These are phyloP conservation scores for Aureobasidium sp. DNA, from an alignment of 2,329 filamentous ascomycete species.

Conservation along the genomic window DNA sequence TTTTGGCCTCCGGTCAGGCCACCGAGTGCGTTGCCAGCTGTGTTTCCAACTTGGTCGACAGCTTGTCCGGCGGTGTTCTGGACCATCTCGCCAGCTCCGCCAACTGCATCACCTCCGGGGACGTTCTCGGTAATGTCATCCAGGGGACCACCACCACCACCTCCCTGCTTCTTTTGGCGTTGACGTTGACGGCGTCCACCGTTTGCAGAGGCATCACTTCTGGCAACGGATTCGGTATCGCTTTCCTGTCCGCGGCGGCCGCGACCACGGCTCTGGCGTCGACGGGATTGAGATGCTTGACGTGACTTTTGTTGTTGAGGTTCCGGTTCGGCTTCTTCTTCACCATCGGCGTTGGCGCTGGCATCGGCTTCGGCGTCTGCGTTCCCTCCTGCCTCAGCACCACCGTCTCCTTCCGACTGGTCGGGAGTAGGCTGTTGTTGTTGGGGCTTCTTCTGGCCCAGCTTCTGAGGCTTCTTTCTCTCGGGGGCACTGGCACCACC, in stretches of 20 bases:
- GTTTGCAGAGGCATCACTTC: conserved; percentile 44
- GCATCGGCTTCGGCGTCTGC: conserved; percentile 24
- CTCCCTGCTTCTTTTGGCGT: conserved; percentile 40
- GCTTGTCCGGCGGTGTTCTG: conserved; percentile 44
- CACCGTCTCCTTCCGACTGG: conserved; percentile 31
- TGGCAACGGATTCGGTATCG: conserved; percentile 46
- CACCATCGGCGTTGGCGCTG: conserved; percentile 36
- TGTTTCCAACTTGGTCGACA: conserved; percentile 35
- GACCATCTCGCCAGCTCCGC: conserved; percentile 47
- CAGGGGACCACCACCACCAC: conserved; percentile 38
- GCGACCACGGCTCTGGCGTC: conserved; percentile 42
- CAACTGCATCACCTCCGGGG: conserved; percentile 43
- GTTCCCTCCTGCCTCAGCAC: conserved; percentile 22
- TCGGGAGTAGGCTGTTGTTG: conserved; percentile 42
- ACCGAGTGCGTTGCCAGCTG: conserved; percentile 37
- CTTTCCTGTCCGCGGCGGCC: conserved; percentile 35
- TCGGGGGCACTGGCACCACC: conserved; percentile 13
- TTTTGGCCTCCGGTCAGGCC: conserved; percentile 36
- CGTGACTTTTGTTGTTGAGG: conserved; percentile 30
- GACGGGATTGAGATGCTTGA: conserved; percentile 34
- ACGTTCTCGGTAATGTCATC: conserved; percentile 47
- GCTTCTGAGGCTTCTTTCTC: conserved; percentile 42
- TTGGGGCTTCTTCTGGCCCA: conserved; percentile 33
- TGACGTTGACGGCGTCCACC: conserved; percentile 50
- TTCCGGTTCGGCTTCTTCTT: conserved; percentile 35